A percentile compares a stretch with the other conserved stretches of the same genome.
phyloP scores from a whole-genome alignment of 2,329 filamentous ascomycete genomes.

The Pseudogymnoascus verrucosus region DNA sequence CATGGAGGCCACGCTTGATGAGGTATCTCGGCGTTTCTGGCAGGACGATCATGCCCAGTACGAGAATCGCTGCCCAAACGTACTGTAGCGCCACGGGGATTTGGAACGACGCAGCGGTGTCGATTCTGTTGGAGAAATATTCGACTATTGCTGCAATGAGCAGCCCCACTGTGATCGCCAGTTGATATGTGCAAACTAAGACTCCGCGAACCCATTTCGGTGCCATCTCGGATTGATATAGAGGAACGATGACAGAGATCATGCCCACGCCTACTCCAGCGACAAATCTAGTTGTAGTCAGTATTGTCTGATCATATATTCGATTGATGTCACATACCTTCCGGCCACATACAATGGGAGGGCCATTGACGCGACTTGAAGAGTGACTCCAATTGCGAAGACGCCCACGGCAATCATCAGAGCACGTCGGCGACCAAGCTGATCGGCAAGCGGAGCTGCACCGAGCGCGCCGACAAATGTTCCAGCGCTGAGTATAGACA shows the following conservation, averaged over 20 bases:
- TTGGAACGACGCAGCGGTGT: conserved; percentile 28
- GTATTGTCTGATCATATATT: conserved; percentile 7
- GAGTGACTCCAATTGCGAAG: conserved; percentile 64
- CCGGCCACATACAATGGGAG: conserved; percentile 54
- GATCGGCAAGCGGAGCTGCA: conserved; percentile 65
- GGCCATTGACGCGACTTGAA: conserved; percentile 58
- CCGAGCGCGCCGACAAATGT: conserved; percentile 67
- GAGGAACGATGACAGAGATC: conserved; percentile 31
- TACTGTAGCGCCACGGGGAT: conserved; percentile 37
- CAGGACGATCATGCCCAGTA: conserved; percentile 30
- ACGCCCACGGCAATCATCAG: conserved; percentile 57
- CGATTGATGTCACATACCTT: conserved; percentile 36
- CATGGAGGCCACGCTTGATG: conserved; percentile 26
- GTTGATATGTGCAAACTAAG: conserved; percentile 38
- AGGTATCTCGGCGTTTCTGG: conserved; percentile 34
- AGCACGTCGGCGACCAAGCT: conserved; percentile 45
- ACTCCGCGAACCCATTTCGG: conserved; percentile 33
- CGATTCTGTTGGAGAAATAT: conserved; percentile 28
- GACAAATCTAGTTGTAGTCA: conserved; percentile 39
- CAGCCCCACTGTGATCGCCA: conserved; percentile 38
- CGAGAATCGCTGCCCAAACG: conserved; percentile 31
- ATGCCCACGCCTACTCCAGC: conserved; percentile 36
- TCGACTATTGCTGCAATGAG: conserved; percentile 38
- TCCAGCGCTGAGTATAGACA: conserved; percentile 75
- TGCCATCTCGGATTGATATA: conserved; percentile 24